Evolutionary conservation across 768 basidiomycete species (phyloP).

Genomic region (Leccinum uliginosum): DNA sequence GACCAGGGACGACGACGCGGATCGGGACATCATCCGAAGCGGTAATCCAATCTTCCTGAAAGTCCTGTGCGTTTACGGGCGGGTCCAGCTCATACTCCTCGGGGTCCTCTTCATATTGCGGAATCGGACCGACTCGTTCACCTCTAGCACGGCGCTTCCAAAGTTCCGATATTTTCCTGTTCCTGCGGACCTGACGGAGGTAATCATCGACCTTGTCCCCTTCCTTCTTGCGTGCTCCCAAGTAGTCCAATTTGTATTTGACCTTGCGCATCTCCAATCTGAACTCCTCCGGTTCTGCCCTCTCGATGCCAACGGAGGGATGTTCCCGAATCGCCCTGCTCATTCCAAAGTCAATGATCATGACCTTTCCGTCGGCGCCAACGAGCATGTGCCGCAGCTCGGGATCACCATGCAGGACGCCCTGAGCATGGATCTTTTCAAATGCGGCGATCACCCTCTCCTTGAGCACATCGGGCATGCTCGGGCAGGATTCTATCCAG

Average conservation of each 20-base stretch:
- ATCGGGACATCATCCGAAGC: slow-evolving; percentile 31
- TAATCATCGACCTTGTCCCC: slow-evolving; percentile 30
- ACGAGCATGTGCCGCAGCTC: slow-evolving; percentile 52
- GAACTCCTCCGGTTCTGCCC: slow-evolving; percentile 39
- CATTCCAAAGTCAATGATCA: slow-evolving; percentile 52
- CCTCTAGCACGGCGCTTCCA: slow-evolving; percentile 28
- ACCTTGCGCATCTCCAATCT: slow-evolving; percentile 52
- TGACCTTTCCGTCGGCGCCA: slow-evolving; percentile 48
- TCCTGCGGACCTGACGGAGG: slow-evolving; percentile 26
- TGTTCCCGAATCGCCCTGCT: slow-evolving; percentile 31
- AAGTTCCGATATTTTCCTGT: slow-evolving; percentile 23
- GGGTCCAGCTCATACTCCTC: slow-evolving; percentile 30
- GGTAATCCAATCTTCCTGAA: slow-evolving; percentile 34
- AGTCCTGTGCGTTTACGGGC: slow-evolving; percentile 31
- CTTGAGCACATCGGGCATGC: slow-evolving; percentile 55
- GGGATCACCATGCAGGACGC: slow-evolving; percentile 46
- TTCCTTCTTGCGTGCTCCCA: slow-evolving; percentile 35
- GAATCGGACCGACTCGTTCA: slow-evolving; percentile 27
- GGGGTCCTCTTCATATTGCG: slow-evolving; percentile 28
- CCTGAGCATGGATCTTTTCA: slow-evolving; percentile 42
- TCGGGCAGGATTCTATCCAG: slow-evolving; percentile 57
- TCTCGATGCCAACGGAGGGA: slow-evolving; percentile 31
- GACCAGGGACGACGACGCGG: slow-evolving; percentile 37
- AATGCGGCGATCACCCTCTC: slow-evolving; percentile 48
- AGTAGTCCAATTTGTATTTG: slow-evolving; percentile 48